Conservation (phyloP, 2,329 filamentous ascomycete species). For the Calonectria pteridis region DNA sequence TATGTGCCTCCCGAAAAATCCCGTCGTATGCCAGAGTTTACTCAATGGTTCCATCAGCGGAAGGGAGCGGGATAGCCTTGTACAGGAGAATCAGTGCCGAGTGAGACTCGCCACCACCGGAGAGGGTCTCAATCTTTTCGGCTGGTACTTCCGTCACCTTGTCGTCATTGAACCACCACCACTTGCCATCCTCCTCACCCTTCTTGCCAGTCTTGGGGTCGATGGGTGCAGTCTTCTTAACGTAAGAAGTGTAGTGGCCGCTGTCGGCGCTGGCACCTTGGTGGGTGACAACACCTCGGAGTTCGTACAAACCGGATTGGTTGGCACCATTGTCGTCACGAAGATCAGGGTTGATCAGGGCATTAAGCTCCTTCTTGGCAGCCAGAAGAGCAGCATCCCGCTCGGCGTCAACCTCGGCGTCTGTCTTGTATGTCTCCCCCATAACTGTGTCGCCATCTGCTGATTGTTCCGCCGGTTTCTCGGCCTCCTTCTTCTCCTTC, state of each 20-base stretch:
- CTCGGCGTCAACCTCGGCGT: conserved; percentile 92
- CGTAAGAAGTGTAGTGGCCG: conserved; percentile 97
- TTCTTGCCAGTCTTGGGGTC: conserved; percentile 83
- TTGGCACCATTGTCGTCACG: conserved; percentile 85
- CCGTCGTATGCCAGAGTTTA: conserved; percentile 24
- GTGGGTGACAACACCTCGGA: conserved; percentile 94
- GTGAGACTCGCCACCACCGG: conserved; percentile 90
- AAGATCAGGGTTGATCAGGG: conserved; percentile 81
- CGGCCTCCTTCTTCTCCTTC: conserved; percentile 64
- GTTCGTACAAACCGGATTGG: conserved; percentile 94
- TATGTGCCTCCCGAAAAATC: background rate
- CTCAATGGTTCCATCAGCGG: conserved; percentile 60
- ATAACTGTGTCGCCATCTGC: conserved; percentile 78
- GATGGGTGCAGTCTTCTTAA: conserved; percentile 86
- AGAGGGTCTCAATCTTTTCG: conserved; percentile 90
- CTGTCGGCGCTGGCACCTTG: conserved; percentile 97
- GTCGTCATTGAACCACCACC: conserved; percentile 99
- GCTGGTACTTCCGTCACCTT: conserved; percentile 92
- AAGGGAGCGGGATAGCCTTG: conserved; percentile 77
- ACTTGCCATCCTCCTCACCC: conserved; percentile 88
- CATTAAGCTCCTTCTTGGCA: conserved; percentile 89
- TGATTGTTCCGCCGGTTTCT: conserved; percentile 58
- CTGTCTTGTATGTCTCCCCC: conserved; percentile 88
- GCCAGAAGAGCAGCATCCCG: conserved; percentile 78
- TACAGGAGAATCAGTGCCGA: conserved; percentile 86